Base-by-base conservation (phyloP, 2,329 filamentous ascomycete species). In the Epichloe aotearoae region DNA sequence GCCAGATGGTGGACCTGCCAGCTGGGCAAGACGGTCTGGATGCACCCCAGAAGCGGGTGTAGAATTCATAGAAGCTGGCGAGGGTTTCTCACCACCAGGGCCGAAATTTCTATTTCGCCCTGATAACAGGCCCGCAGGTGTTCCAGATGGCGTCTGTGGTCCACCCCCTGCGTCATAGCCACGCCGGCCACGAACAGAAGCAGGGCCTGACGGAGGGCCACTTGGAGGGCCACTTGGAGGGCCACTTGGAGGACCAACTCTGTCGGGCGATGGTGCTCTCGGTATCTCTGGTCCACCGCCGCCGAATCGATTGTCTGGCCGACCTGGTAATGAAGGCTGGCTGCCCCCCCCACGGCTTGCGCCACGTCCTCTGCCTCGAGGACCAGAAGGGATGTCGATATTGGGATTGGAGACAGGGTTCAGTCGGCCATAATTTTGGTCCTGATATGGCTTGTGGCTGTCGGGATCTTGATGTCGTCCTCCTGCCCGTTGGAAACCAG, bases 341-440 rank as follows among this genome's bases (percentile, higher is more conserved):
- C 62, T 60, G 56, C 23, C 60, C 57, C 60, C 57, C 41, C 66
- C 62, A 59, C 73, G 69, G 43, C 64, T 60, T 44, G 65, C 64
- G 57, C 66, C 71, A 53, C 66, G 69, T 52, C 71, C 76, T 58
- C 71, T 74, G 55, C 70, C 75, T 47, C 73, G 72, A 15, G 79
- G 78, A 2, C 77, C 80, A n/a, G 74, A 74, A 3, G 79, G 79
- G 40, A 75, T 72, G 26, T 69, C 63, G 63, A 71, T 58, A 34
- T 70, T 63, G 23, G 70, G 68, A 46, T 47, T 51, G n/a, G 50
- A 7, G 47, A 75, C 71, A 2, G 74, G 66, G 54, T 79, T 82
- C 46, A 84, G 68, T 2, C 80, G 76, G 30, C 80, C 80, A 57
- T 83, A 83, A 51, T 77, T 80, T 15, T 77, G 75, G 61, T 84